A percentile compares a stretch with the other conserved stretches of the same genome.
Conservation (phyloP, 441 rosid species). For the Jatropha multifida region DNA sequence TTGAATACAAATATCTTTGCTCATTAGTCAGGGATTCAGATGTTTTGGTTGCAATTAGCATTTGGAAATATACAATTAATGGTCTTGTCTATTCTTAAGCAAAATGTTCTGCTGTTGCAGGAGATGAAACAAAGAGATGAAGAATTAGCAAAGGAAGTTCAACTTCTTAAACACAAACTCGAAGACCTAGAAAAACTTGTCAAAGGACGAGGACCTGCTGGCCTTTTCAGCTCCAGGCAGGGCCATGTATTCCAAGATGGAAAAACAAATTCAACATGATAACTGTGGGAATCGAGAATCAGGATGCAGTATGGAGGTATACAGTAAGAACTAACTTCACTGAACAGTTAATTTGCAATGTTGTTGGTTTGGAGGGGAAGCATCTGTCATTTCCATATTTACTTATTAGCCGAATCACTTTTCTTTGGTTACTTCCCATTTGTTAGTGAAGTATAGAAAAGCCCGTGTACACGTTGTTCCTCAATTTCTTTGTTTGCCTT, state of each 20-base stretch:
- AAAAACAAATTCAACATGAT: conserved; percentile 24
- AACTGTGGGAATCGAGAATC: not conserved
- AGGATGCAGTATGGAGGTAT: conserved; percentile 23
- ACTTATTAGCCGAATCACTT: no score
- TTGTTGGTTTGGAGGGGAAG: no score
- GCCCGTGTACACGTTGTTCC: not conserved
- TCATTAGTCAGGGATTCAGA: not conserved
- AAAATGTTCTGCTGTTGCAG: conserved; percentile 30
- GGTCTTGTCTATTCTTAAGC: not conserved
- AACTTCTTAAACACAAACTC: conserved; percentile 49
- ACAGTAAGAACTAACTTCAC: no score
- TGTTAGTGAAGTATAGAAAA: not conserved
- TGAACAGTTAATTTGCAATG: no score
- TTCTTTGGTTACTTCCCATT: no score
- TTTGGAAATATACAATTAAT: not conserved
- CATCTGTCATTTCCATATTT: no score
- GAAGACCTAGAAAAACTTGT: conserved; percentile 68
- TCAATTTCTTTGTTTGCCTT: not conserved
- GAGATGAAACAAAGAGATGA: conserved; percentile 66
- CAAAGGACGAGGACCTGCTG: conserved; percentile 46
- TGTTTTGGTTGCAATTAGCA: not conserved
- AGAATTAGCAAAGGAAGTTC: conserved; percentile 46
- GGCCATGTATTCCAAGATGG: conserved; percentile 25
- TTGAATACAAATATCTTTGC: not conserved
- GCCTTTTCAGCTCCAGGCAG: conserved; percentile 46